Evolutionary conservation across 352 stramenopile species (phyloP), one percentile per base, ranked within the genome.

Genomic region (Phytophthora uliginosa): DNA sequence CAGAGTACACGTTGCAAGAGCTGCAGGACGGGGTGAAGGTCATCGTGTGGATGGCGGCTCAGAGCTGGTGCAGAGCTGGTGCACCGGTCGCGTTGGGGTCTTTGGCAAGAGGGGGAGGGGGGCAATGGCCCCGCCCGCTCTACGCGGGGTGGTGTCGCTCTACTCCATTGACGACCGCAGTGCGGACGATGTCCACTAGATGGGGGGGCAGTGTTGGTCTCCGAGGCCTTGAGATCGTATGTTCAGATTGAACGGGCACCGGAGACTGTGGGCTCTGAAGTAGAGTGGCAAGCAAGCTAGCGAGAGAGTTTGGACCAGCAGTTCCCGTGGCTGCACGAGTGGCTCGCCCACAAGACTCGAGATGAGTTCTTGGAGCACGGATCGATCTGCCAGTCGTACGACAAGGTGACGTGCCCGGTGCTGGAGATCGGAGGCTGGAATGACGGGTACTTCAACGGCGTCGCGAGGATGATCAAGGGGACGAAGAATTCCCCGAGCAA

Each of bases 1-100:
- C n/a, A n/a, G 80, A 87, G 56, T 87, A 85, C 70, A 87, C 77
- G 50, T 34, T 22, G 10, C 64, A 85, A 42, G 80, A 87, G 65
- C 68, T 87, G 28, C 65, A 66, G 47, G 80, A 87, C 65, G 77
- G 80, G 63, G 75, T 84, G 53, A 60, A 63, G 24, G 73, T 87
- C 38, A 84, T 87, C 66, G 73, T 3, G 24, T 26, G 24, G 24
- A 1, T 26, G 24, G 24, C 24, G 24, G 24, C 24, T 26, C 24
- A 26, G 24, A n/a, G n/a, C n/a, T n/a, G n/a, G n/a, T n/a, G n/a
- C n/a, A n/a, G n/a, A n/a, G n/a, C n/a, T n/a, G n/a, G n/a, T n/a
- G n/a, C n/a, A n/a, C n/a, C n/a, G n/a, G n/a, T n/a, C n/a, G 24
- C 24, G 24, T 26, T 26, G 24, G 24, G 24, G 24, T 26, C 24